Percentiles rank a stretch among this genome's conserved stretches.
These are phyloP conservation scores for Ustilago crameri DNA, from an alignment of 1,284 basidiomycete species.

Conservation along the genomic window DNA sequence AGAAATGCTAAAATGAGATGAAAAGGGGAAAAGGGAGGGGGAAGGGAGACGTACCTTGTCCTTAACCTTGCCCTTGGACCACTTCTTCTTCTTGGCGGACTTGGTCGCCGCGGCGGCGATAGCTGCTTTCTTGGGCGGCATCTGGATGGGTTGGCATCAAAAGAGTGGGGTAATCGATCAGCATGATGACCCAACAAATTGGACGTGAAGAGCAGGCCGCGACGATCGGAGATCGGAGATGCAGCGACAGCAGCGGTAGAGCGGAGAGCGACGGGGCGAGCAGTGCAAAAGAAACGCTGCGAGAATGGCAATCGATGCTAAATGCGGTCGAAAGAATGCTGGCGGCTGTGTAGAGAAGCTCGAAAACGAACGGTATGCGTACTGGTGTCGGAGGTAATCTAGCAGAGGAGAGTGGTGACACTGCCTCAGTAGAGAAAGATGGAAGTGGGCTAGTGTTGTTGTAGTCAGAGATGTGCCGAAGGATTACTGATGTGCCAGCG, in stretches of 20 bases:
- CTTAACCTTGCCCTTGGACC: constrained; percentile 99
- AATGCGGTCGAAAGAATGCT: too few relatives aligned
- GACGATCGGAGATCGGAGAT: neutral
- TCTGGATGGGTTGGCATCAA: constrained; percentile 25
- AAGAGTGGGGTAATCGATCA: constrained; percentile 8
- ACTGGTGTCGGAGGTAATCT: too few relatives aligned
- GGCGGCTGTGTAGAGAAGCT: too few relatives aligned
- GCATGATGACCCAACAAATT: neutral
- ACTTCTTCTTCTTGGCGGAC: constrained; percentile 95
- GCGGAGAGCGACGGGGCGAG: neutral
- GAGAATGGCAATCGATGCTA: neutral
- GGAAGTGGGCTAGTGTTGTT: too few relatives aligned
- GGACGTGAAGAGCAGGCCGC: neutral
- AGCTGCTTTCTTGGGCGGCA: constrained; percentile 69
- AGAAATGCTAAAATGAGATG: too few relatives aligned
- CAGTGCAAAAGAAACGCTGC: neutral
- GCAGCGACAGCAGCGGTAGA: neutral
- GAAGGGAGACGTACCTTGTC: constrained; percentile 78
- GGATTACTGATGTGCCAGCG: too few relatives aligned
- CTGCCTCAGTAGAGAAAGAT: too few relatives aligned
- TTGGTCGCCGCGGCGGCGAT: constrained; percentile 67
- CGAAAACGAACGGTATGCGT: too few relatives aligned
- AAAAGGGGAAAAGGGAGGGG: neutral
- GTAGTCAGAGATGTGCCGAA: too few relatives aligned
- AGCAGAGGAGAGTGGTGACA: too few relatives aligned